Base-by-base conservation (phyloP, 2,329 filamentous ascomycete genomes). In the Penicillium paneum region DNA sequence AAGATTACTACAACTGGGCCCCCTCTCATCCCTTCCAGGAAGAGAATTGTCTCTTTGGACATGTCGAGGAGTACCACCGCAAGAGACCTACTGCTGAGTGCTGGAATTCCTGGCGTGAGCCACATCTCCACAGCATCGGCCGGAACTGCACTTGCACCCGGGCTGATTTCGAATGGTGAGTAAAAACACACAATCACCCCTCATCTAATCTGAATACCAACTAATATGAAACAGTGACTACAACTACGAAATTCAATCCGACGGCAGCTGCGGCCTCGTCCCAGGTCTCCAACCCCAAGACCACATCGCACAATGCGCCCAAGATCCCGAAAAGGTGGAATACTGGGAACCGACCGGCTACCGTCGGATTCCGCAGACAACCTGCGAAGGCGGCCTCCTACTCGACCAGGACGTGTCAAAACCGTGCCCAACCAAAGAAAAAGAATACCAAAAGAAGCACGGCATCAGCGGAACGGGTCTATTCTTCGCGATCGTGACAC, bases 161-260 rank as follows among this genome's bases (percentile, higher is more conserved):
- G 49, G 82, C 84, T 55, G 94, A 99, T 74, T 99, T 87, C 70
- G 94, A 99, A 81, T 99, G 94, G 89, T 92, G 76, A 77, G 85
- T 75, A 17, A 12, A 42, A 13, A 32, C 13, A 26, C 17, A 4
- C 11, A 19, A 19, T n/a, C n/a, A 32, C 26, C 13, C 24, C n/a
- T 43, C 47, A 46, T 8, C 24, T 49, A 31, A 43, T 32, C 5
- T 19, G 7, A 36, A 21, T 47, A 19, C 40, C 39, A 43, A 34
- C 58, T 60, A 57, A 64, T 53, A 13, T 5, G 2, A 21, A 19
- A 5, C 46, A 94, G 90, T 75, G 93, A 95, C 70, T 99, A 91
- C 80, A 99, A 99, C 74, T 99, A 84, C 73, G 87, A 97, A 70
- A 84, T 89, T 43, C 84, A 89, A 71, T 81, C 77, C 28, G 89